Evolutionary conservation across 176 grass and related monocot species (phyloP), one percentile per base, ranked within the genome.

Genomic region (Aechmea fasciata): DNA sequence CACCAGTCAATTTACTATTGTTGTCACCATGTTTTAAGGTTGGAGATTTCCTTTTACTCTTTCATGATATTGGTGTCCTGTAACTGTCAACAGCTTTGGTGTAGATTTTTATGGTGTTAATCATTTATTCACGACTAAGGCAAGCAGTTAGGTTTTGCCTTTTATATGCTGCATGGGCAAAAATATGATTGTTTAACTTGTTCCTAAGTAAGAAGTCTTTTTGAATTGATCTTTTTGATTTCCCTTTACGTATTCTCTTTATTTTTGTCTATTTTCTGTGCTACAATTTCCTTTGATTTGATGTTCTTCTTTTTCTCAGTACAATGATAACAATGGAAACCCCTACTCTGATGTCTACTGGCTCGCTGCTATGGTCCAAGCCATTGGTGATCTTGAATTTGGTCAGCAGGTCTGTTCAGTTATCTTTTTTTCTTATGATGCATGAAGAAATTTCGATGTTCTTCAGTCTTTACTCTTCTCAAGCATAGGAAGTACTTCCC

Each of bases 251-350:
- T 10, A 13, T 49, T 11, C 15, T 48, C 7, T 62, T 29, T 61
- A 49, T 20, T 41, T 41, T 7, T 5, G 5, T 41, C 33, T 41
- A n/a, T 50, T 18, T 22, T 3, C 47, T 11, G 14, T 73, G 47
- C 33, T n/a, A 9, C 19, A 11, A 48, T 67, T 50, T 49, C 7
- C 55, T 59, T 20, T 59, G 15, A 10, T 17, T 61, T 61, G 10
- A 61, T 18, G 20, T 61, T 61, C 47, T 81, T 65, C 55, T 72
- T 49, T 52, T 55, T 24, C 25, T 84, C 94, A 97, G 94, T 92
- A 97, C 72, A 97, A 97, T 65, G 89, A 97, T 78, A 97, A 97
- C 77, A 97, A 87, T 1, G 89, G 94, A 79, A 97, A 97, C 79
- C 70, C 79, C 67, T 97, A 92, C 69, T 92, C 94, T 50, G 94